phyloP scores from a whole-genome alignment of 2,329 filamentous ascomycete species.

The Calycina herbarum region DNA sequence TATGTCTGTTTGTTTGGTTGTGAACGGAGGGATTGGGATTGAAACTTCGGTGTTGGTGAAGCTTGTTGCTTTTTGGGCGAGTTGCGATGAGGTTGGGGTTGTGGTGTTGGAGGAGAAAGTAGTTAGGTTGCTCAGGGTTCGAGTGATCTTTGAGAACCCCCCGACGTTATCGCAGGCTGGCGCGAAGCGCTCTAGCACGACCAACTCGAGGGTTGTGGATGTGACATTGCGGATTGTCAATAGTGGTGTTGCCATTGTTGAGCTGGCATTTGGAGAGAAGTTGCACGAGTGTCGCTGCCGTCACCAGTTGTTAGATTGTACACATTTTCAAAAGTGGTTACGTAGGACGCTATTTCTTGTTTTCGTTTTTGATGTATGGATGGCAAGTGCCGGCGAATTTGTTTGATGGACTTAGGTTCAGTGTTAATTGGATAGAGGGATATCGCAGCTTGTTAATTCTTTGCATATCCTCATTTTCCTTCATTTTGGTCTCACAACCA shows the following conservation, averaged over 20 bases:
- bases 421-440: too few species aligned
- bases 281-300: not conserved
- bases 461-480: too few species aligned
- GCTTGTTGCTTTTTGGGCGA: constrained; percentile 55
- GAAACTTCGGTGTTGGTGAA: constrained; percentile 63
- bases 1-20: constrained; percentile 62
- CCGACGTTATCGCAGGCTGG: constrained; percentile 42
- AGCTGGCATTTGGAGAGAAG: not conserved
- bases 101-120: constrained; percentile 40
- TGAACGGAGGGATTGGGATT: constrained; percentile 67
- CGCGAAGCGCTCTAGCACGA: constrained; percentile 72
- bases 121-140: constrained; percentile 47
- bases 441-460: too few species aligned
- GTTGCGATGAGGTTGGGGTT: constrained; percentile 37
- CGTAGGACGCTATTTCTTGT: not conserved
- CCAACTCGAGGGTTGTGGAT: constrained; percentile 69
- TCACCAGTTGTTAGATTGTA: not conserved
- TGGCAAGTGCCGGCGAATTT: not conserved
- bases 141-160: constrained; percentile 44
- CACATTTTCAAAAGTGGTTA: not conserved
- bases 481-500: too few species aligned
- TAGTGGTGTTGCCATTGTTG: constrained; percentile 16
- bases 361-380: not conserved
- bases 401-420: too few species aligned
- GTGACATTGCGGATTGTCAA: constrained; percentile 84